Evolutionary conservation across 2,329 filamentous ascomycete genomes (phyloP).

Genomic region (Didymella pinodella): DNA sequence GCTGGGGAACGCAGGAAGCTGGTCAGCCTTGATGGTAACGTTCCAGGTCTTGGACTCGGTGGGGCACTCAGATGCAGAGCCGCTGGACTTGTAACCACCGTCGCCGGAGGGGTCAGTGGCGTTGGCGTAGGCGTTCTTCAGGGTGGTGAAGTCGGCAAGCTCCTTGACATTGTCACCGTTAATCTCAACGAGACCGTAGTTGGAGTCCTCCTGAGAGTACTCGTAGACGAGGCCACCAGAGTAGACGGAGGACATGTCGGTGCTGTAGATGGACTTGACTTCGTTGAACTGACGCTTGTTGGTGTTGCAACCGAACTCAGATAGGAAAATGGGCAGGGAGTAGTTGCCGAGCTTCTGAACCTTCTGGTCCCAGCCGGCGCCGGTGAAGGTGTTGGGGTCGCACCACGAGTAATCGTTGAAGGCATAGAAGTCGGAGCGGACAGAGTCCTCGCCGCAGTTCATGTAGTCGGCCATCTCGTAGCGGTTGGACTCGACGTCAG

Average conservation of each 20-base stretch:
- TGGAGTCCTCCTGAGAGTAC: slow-evolving; percentile 75
- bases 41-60: slow-evolving; percentile 63
- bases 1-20: slow-evolving; percentile 66
- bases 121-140: slow-evolving; percentile 60
- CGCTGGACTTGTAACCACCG: slow-evolving; percentile 66
- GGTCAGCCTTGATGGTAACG: slow-evolving; percentile 55
- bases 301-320: slow-evolving; percentile 90
- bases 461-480: slow-evolving; percentile 88
- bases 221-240: slow-evolving; percentile 97
- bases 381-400: slow-evolving; percentile 71
- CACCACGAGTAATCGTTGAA: slow-evolving; percentile 94
- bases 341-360: slow-evolving; percentile 87
- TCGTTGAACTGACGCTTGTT: slow-evolving; percentile 85
- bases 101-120: slow-evolving; percentile 63
- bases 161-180: slow-evolving; percentile 63
- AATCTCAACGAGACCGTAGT: slow-evolving; percentile 78
- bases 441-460: slow-evolving; percentile 87
- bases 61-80: slow-evolving; percentile 63
- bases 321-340: slow-evolving; percentile 90
- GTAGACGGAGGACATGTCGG: slow-evolving; percentile 86
- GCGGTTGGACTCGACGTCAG: slow-evolving; percentile 85
- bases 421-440: slow-evolving; percentile 86
- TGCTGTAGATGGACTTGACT: slow-evolving; percentile 78
- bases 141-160: slow-evolving; percentile 67
- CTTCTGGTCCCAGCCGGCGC: slow-evolving; percentile 85